Conservation (phyloP, 164 flowering plant genomes). For the Dillenia turbinata region DNA sequence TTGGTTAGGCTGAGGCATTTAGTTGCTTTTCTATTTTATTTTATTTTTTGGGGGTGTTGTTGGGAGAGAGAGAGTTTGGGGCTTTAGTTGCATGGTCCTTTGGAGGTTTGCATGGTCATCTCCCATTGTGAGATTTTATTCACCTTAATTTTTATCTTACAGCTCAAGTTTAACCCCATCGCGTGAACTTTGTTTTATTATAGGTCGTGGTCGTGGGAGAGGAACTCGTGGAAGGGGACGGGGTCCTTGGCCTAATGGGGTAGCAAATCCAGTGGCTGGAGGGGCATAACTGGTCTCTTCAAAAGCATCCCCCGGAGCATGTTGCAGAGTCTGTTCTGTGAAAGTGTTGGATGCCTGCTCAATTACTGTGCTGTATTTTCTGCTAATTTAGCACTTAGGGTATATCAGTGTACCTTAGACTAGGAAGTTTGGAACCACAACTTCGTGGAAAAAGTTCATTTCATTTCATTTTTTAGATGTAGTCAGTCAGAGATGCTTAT, state of each 20-base stretch:
- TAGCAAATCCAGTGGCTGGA: constrained; percentile 34
- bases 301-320: constrained; percentile 1
- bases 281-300: constrained; percentile 10
- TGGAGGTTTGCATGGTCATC: too few relatives aligned
- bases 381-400: constrained; percentile 16
- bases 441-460: constrained; percentile 3
- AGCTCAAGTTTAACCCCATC: too few relatives aligned
- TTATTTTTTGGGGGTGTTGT: too few relatives aligned
- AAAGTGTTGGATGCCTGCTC: constrained; percentile 33
- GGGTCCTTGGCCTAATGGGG: constrained; percentile 50
- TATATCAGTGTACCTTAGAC: constrained; percentile 17
- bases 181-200: background rate
- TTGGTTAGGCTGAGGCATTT: too few relatives aligned
- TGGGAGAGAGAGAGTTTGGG: too few relatives aligned
- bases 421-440: constrained; percentile 4
- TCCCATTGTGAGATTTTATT: too few relatives aligned
- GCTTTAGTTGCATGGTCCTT: too few relatives aligned
- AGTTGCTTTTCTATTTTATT: too few relatives aligned
- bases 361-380: constrained; percentile 17
- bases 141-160: background rate
- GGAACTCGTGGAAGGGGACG: constrained; percentile 62
- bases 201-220: constrained; percentile 40
- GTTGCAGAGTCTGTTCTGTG: constrained; percentile 9
- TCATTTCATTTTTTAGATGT: constrained; percentile 1
- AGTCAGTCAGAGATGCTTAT: constrained; percentile 7